A percentile compares a stretch with the other conserved stretches of the same genome.
Evolutionary conservation across 2,329 filamentous ascomycete species (phyloP).

Genomic region (Cercospora sp.): DNA sequence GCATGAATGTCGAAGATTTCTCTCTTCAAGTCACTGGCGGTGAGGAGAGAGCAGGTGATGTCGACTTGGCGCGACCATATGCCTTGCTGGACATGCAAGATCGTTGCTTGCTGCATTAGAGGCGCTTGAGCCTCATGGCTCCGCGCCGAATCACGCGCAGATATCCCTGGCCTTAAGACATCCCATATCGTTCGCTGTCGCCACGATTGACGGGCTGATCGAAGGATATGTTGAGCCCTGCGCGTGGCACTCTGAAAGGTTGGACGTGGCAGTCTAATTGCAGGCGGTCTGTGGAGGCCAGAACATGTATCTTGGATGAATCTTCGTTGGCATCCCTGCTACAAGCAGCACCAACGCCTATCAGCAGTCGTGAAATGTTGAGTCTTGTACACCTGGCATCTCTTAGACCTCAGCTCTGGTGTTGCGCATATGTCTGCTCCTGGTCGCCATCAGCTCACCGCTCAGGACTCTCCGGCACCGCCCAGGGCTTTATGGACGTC

Average conservation of each 20-base stretch:
- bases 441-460: not conserved
- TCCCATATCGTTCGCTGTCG: not conserved
- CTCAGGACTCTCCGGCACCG: not conserved
- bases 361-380: not conserved
- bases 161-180: not conserved
- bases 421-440: not conserved
- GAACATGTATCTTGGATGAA: not conserved
- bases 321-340: not conserved
- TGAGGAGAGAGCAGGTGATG: not conserved
- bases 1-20: not conserved
- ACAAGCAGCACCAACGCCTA: not conserved
- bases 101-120: not conserved
- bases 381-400: not conserved
- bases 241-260: not conserved
- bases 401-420: not conserved
- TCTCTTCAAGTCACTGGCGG: not conserved
- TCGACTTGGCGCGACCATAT: not conserved
- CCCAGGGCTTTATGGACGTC: not conserved
- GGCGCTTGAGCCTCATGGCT: not conserved
- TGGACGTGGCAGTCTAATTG: not conserved
- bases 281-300: not conserved
- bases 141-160: not conserved
- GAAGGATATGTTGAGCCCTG: not conserved
- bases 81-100: not conserved
- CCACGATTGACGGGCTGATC: not conserved